Base-by-base conservation (phyloP, 495 filamentous ascomycete species). In the Aspergillus kassunensis region DNA sequence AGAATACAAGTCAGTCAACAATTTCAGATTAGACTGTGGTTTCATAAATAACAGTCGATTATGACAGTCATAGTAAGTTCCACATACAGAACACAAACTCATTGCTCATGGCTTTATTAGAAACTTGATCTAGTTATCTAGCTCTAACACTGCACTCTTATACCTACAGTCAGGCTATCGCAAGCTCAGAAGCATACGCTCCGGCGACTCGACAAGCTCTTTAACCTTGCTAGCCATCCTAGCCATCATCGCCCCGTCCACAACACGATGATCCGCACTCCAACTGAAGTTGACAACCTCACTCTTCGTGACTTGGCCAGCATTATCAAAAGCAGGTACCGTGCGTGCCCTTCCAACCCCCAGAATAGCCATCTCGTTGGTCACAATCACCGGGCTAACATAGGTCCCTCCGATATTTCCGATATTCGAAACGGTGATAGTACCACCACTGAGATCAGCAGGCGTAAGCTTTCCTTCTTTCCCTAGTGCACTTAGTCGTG, bases 351-450 rank as follows among this genome's bases (percentile, higher is more conserved):
- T 83, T 7, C 95, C 95, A 27, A 99, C 73, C 1, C 95, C 95
- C 3, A 99, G 69, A 62, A 99, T 97, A 9, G 89, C 90, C 18
- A 97, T 88, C 66, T 99, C 92, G 35, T 76, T 85, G 37, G 85
- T 81, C 20, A 95, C 86, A 51, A 97, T 86, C n/a, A 99, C 85
- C 1, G 95, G 95, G 4, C 84, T 81, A 20, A 97, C 83, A 58
- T 95, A 95, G 0, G 87, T 92, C 3, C 95, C 95, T 15, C 95
- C 95, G 34, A 99, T 90, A 55, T 82, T 95, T n/a, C 95, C 95
- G 53, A 99, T 91, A 61, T 99, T 99, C 52, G 89, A 95, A 21
- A 99, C 82, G 0, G 95, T 97, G 61, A 99, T 90, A 0, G 93
- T 97, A 3, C 90, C 91, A 27, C 91, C 91, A 42, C 70, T 80